Base-by-base conservation (phyloP, 2,329 filamentous ascomycete genomes). In the Fusarium sarcochroum region DNA sequence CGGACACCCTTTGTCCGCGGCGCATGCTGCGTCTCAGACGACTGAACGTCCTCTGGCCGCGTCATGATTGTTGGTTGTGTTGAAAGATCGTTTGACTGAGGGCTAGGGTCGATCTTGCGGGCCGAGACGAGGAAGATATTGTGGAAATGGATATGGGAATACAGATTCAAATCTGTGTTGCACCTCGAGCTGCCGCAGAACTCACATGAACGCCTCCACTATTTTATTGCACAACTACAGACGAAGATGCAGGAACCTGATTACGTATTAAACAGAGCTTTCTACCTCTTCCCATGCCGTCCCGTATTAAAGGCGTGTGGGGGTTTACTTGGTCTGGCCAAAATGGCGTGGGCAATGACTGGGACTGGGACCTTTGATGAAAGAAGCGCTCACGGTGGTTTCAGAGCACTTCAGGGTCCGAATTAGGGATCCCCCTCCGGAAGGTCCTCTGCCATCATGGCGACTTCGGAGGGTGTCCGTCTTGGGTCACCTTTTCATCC, bases 191-290 rank as follows among this genome's bases (percentile, higher is more conserved):
- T 14, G 25, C 51, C 41, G 3, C 45, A 45, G 47, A 57, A 50
- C 46, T 55, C 51, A 59, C 69, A 73, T 70, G 30, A 66, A 69
- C 37, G 23, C 61, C 61, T 69, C 66, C 66, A 69, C 66, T 69
- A 35, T 66, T 66, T 62, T 54, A 57, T 63, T 54, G n/a, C 18
- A 69, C 47, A 32, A 52, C 44, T 35, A 21, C 32, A 57, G 13
- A 17, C 42, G 25, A 20, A 35, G 38, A 61, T 45, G 48, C 60
- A 72, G 54, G 52, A 70, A 63, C 63, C 49, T 32, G 48, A 73
- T 73, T 72, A 73, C 69, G 71, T 73, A 73, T 67, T 45, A 46
- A 35, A 48, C 34, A 47, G 49, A 49, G n/a, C 34, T 34, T 50
- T 47, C 30, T 34, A 30, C 10, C 35, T 17, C 30, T 21, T 47